phyloP scores from a whole-genome alignment of 768 basidiomycete species.

The Tricholoma flavovirens region DNA sequence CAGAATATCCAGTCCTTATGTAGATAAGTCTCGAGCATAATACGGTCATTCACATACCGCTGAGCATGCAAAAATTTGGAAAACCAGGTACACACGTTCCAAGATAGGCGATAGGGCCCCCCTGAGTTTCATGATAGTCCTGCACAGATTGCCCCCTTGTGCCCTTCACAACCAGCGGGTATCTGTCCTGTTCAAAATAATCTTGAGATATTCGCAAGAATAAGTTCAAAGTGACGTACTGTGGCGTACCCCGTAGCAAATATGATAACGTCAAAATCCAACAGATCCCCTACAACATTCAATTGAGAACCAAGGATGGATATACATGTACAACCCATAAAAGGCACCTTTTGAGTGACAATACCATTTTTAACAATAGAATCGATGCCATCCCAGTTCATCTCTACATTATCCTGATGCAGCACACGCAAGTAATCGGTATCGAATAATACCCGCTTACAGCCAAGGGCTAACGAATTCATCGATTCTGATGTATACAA shows the following conservation, averaged over 20 bases:
- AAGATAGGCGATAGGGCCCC: constrained; percentile 39
- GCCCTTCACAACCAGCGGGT: constrained; percentile 29
- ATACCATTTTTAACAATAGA: constrained; percentile 37
- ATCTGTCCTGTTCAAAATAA: constrained; percentile 22
- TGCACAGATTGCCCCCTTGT: constrained; percentile 26
- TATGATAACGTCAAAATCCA: constrained; percentile 34
- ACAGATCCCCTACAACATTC: constrained; percentile 23
- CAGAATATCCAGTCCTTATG: background rate
- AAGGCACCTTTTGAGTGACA: constrained; percentile 31
- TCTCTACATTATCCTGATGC: constrained; percentile 39
- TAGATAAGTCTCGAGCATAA: background rate
- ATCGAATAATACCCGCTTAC: constrained; percentile 50
- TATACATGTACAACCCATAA: background rate
- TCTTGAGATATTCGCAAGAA: background rate
- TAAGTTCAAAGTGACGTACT: constrained; percentile 12
- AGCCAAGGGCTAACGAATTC: constrained; percentile 36
- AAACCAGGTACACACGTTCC: constrained; percentile 40
- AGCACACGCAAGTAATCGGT: constrained; percentile 39
- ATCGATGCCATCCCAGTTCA: constrained; percentile 37
- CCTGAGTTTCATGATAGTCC: constrained; percentile 33
- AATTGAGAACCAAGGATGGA: background rate
- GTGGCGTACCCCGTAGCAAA: constrained; percentile 32
- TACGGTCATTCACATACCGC: constrained; percentile 23
- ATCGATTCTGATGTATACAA: background rate
- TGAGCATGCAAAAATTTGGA: constrained; percentile 38